Conservation (phyloP, 257 asterid species). For the Paraleonurus japonicus region DNA sequence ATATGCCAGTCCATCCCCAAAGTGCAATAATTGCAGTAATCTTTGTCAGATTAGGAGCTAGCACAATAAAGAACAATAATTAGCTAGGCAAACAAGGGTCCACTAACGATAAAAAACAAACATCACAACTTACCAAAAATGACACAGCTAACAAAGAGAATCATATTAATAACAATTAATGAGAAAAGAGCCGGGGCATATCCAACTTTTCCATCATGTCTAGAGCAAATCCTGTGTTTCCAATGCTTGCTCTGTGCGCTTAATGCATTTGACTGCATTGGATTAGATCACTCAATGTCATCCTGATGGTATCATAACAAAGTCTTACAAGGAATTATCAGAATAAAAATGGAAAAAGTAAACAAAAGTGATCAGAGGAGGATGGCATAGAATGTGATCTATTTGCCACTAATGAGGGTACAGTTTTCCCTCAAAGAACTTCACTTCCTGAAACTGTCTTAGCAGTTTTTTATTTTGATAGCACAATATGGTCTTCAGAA, state of each 20-base stretch:
- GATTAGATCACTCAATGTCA: constrained; percentile 39
- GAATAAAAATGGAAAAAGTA: constrained; percentile 9
- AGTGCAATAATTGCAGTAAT: constrained; percentile 89
- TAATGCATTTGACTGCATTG: constrained; percentile 66
- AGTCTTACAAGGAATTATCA: constrained; percentile 14
- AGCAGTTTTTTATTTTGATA: background rate
- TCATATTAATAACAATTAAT: constrained; percentile 49
- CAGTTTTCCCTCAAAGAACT: constrained; percentile 15
- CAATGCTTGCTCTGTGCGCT: constrained; percentile 51
- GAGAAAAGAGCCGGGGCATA: constrained; percentile 81
- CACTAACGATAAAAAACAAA: constrained; percentile 1
- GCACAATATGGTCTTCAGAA: background rate
- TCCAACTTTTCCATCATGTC: constrained; percentile 62
- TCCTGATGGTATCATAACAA: constrained; percentile 21
- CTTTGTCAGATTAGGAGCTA: constrained; percentile 80
- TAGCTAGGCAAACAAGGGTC: constrained; percentile 29
- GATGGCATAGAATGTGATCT: constrained; percentile 1
- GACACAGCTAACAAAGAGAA: constrained; percentile 75
- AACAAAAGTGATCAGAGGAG: constrained; percentile 14
- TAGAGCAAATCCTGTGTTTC: constrained; percentile 49
- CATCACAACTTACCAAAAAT: constrained; percentile 62
- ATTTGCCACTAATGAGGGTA: constrained; percentile 4
- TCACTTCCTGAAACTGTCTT: background rate
- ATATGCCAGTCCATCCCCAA: constrained; percentile 92
- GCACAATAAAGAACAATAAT: constrained; percentile 40